phyloP scores from a whole-genome alignment of 495 filamentous ascomycete species.

The Penicillium turbatum region DNA sequence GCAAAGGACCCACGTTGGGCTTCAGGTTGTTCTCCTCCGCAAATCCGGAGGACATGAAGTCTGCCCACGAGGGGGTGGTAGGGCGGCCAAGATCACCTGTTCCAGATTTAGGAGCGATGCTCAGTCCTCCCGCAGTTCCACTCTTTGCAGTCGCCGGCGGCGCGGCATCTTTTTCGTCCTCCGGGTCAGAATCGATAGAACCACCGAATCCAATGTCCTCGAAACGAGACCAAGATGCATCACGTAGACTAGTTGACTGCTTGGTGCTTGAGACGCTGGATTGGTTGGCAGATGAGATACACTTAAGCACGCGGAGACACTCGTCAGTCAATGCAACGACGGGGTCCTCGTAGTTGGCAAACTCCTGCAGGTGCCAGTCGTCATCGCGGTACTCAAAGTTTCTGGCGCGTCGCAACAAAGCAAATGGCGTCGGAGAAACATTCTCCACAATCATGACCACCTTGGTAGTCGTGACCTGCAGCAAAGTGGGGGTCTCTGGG shows the following conservation, averaged over 20 bases:
- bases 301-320: conserved; percentile 82
- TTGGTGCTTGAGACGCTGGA: conserved; percentile 65
- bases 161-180: conserved; percentile 51
- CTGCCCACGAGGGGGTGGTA: conserved; percentile 95
- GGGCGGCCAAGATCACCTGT: conserved; percentile 68
- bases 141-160: conserved; percentile 29
- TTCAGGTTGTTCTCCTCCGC: conserved; percentile 60
- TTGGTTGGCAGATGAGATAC: conserved; percentile 84
- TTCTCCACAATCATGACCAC: conserved; percentile 96
- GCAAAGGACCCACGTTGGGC: conserved; percentile 50
- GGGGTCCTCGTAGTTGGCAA: conserved; percentile 85
- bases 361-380: conserved; percentile 75
- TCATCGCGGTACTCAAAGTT: conserved; percentile 93
- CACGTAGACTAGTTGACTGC: conserved; percentile 63
- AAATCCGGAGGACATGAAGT: conserved; percentile 93
- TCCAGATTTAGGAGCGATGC: conserved; percentile 58
- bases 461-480: conserved; percentile 77
- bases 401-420: conserved; percentile 84
- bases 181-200: conserved; percentile 62
- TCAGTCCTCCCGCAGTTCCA: conserved; percentile 36
- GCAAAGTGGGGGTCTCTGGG: conserved; percentile 69
- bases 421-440: conserved; percentile 92
- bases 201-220: conserved; percentile 91
- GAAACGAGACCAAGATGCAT: conserved; percentile 94
- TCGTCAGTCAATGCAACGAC: conserved; percentile 86